Conservation (phyloP, 2,329 filamentous ascomycete species). For the Mollisiaceae sp. region DNA sequence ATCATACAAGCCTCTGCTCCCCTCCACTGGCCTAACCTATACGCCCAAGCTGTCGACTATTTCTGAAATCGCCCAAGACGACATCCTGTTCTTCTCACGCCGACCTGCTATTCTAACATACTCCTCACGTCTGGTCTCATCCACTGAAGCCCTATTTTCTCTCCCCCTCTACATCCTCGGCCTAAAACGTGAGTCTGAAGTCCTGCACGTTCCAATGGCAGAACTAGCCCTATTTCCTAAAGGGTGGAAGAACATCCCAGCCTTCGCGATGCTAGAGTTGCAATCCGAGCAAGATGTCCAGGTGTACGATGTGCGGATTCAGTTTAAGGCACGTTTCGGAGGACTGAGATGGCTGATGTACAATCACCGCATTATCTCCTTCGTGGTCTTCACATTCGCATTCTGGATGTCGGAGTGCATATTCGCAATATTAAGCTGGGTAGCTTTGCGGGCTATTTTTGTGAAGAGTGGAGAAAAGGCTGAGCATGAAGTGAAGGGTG, state of each 20-base stretch:
- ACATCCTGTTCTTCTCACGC: constrained; percentile 66
- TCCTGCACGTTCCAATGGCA: constrained; percentile 71
- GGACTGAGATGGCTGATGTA: constrained; percentile 89
- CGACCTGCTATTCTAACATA: constrained; percentile 82
- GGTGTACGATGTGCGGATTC: constrained; percentile 72
- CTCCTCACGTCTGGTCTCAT: constrained; percentile 69
- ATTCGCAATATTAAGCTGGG: constrained; percentile 70
- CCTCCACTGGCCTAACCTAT: constrained; percentile 34
- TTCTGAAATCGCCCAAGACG: constrained; percentile 30
- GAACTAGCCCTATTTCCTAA: constrained; percentile 70
- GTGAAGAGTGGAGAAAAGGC: constrained; percentile 23
- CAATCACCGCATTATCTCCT: constrained; percentile 73
- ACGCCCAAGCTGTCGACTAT: constrained; percentile 22
- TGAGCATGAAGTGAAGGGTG: constrained; percentile 35
- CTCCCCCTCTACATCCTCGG: constrained; percentile 74
- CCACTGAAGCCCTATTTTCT: constrained; percentile 66
- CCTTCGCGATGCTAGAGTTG: constrained; percentile 53
- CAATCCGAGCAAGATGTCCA: constrained; percentile 65
- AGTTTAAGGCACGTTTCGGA: constrained; percentile 74
- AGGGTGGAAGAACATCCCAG: constrained; percentile 50
- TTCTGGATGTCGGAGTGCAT: constrained; percentile 82
- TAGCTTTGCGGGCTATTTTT: constrained; percentile 45
- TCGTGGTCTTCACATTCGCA: constrained; percentile 66
- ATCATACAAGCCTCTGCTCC: constrained; percentile 42
- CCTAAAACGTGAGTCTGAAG: constrained; percentile 66